Conservation (phyloP, 352 stramenopile species). For the Discostella stelligera region DNA sequence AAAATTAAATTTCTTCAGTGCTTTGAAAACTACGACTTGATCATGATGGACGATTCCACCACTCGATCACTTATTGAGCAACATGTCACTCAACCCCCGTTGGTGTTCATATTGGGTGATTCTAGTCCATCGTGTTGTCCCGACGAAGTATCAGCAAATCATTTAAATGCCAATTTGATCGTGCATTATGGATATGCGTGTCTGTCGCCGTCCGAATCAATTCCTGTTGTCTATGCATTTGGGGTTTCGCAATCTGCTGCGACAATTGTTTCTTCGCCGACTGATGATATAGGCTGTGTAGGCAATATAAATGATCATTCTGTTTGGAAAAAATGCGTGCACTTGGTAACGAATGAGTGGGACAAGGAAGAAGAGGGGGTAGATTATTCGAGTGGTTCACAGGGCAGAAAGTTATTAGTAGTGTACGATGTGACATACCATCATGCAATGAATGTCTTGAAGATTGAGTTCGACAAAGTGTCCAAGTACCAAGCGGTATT, state of each 20-base stretch:
- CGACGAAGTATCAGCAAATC: constrained; percentile 92
- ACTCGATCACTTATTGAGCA: not conserved
- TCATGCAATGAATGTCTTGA: constrained; percentile 81
- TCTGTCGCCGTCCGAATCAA: constrained; percentile 68
- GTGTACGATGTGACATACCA: constrained; percentile 90
- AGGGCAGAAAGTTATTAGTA: constrained; percentile 78
- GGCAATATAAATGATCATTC: not conserved
- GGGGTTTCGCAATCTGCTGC: constrained; percentile 58
- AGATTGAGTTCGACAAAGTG: constrained; percentile 59
- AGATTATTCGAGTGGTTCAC: not conserved
- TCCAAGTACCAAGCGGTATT: constrained; percentile 17
- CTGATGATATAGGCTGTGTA: not conserved
- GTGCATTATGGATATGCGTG: constrained; percentile 94
- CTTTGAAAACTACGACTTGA: not conserved
- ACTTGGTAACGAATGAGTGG: constrained; percentile 14
- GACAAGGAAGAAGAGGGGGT: constrained; percentile 7
- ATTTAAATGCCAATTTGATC: constrained; percentile 91
- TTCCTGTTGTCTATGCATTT: constrained; percentile 89
- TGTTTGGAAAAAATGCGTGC: constrained; percentile 14
- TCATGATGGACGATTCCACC: constrained; percentile 18
- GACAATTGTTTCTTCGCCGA: not conserved
- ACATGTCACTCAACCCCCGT: constrained; percentile 33
- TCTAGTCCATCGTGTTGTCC: constrained; percentile 93
- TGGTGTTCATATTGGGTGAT: constrained; percentile 93
- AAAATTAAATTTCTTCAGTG: constrained; percentile 21